phyloP scores from a whole-genome alignment of 495 filamentous ascomycete genomes.

The Hypoxylon perforatum region DNA sequence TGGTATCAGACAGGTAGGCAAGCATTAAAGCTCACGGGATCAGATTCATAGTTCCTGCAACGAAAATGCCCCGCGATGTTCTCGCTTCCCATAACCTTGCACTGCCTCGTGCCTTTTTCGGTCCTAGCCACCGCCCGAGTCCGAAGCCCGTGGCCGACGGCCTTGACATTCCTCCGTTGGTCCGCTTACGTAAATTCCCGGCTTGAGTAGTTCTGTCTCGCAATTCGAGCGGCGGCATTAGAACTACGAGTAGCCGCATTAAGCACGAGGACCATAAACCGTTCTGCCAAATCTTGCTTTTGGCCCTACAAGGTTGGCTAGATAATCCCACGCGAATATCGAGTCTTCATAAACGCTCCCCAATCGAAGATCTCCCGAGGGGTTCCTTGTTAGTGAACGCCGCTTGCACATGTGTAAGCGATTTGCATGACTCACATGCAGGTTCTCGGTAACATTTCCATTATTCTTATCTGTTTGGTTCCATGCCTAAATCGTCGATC shows the following conservation, averaged over 20 bases:
- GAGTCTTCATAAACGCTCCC: not conserved
- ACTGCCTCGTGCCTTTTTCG: slow-evolving; percentile 17
- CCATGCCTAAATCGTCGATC: slow-evolving; percentile 17
- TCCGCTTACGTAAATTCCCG: slow-evolving; percentile 36
- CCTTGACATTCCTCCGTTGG: slow-evolving; percentile 22
- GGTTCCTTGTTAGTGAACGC: slow-evolving; percentile 22
- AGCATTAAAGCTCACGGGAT: slow-evolving; percentile 20
- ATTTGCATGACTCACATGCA: slow-evolving; percentile 38
- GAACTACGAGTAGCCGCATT: not conserved
- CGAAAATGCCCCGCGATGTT: slow-evolving; percentile 36
- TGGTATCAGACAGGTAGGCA: slow-evolving; percentile 5
- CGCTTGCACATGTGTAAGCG: slow-evolving; percentile 30
- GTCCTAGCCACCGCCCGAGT: slow-evolving; percentile 14
- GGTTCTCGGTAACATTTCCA: slow-evolving; percentile 17
- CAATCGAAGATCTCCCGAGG: not conserved
- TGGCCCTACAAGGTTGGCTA: not conserved
- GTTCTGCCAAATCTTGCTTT: not conserved
- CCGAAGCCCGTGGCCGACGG: slow-evolving; percentile 27
- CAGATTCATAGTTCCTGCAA: slow-evolving; percentile 27
- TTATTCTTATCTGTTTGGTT: not conserved
- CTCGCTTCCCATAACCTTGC: slow-evolving; percentile 11
- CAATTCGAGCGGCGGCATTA: not conserved
- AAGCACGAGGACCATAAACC: not conserved
- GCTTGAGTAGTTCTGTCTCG: not conserved
- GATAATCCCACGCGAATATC: not conserved